Conservation (phyloP, 2,329 filamentous ascomycete species). For the Septoria petroselini region DNA sequence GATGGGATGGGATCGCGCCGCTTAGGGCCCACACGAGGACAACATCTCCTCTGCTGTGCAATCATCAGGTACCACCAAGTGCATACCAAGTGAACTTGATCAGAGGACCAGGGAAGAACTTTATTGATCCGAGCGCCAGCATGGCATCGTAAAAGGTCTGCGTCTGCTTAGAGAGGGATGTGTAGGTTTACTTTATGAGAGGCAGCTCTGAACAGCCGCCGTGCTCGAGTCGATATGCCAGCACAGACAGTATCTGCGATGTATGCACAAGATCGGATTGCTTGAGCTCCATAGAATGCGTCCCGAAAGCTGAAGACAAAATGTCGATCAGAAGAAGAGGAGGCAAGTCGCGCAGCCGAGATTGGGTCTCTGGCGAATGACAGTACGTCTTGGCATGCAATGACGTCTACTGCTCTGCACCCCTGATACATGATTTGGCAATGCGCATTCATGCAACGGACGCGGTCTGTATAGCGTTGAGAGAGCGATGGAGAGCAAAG, state of each 20-base stretch:
- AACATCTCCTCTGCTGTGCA: too few species aligned
- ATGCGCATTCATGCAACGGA: not conserved
- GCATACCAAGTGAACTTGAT: too few species aligned
- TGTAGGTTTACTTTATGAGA: too few species aligned
- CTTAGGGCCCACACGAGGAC: too few species aligned
- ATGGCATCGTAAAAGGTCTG: too few species aligned
- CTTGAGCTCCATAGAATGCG: not conserved
- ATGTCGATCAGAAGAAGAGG: not conserved
- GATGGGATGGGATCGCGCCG: too few species aligned
- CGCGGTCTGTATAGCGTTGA: not conserved
- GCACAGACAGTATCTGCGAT: not conserved
- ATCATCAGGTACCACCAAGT: too few species aligned
- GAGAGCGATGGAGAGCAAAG: not conserved
- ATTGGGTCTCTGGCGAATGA: not conserved
- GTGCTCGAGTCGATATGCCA: too few species aligned
- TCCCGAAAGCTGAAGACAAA: not conserved
- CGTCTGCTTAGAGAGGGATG: too few species aligned
- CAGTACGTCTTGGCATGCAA: not conserved
- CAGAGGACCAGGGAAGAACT: too few species aligned
- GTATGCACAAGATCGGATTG: not conserved
- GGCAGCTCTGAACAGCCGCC: too few species aligned
- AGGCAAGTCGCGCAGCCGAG: not conserved
- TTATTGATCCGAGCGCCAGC: too few species aligned
- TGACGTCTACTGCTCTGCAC: not conserved
- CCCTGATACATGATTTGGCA: constrained; percentile 3